Conservation (phyloP, 805 yeast species). For the Blastobotrys muscicola region DNA sequence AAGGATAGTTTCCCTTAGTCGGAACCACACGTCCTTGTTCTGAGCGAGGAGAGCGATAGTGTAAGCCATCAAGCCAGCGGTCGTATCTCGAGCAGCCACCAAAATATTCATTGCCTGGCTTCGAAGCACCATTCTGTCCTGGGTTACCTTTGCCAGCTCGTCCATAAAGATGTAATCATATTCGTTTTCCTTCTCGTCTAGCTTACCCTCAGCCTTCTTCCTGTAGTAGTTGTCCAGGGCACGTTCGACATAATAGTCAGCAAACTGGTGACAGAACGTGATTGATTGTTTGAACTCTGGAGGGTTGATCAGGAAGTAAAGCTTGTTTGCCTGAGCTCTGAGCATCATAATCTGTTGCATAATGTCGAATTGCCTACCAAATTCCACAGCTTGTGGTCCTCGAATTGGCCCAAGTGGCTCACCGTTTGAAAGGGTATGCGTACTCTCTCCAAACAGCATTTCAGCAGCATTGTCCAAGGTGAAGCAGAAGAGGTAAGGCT, state of each 20-base stretch:
- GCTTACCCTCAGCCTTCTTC: constrained; percentile 8
- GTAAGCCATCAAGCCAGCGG: constrained; percentile 41
- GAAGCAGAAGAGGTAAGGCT: constrained; percentile 22
- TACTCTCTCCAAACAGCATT: constrained; percentile 27
- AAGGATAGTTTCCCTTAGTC: constrained; percentile 31
- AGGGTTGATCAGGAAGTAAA: constrained; percentile 15
- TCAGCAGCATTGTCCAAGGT: constrained; percentile 30
- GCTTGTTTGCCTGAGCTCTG: constrained; percentile 9
- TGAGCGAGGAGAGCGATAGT: constrained; percentile 36
- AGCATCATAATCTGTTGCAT: constrained; percentile 9
- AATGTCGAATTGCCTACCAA: constrained; percentile 20
- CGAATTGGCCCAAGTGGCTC: neutral
- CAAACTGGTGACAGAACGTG: constrained; percentile 26
- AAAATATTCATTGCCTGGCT: constrained; percentile 42
- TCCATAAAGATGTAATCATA: constrained; percentile 35
- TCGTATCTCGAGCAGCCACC: constrained; percentile 45
- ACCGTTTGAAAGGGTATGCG: constrained; percentile 15
- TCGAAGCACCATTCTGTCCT: constrained; percentile 37
- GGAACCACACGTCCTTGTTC: constrained; percentile 21
- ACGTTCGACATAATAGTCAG: constrained; percentile 33
- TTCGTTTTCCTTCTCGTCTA: constrained; percentile 16
- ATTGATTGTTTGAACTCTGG: constrained; percentile 27
- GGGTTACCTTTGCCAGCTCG: constrained; percentile 40
- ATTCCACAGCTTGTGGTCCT: constrained; percentile 10
- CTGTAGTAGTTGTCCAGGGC: constrained; percentile 24